Conservation (phyloP, 768 basidiomycete species). For the Pleurotus pulmonarius region DNA sequence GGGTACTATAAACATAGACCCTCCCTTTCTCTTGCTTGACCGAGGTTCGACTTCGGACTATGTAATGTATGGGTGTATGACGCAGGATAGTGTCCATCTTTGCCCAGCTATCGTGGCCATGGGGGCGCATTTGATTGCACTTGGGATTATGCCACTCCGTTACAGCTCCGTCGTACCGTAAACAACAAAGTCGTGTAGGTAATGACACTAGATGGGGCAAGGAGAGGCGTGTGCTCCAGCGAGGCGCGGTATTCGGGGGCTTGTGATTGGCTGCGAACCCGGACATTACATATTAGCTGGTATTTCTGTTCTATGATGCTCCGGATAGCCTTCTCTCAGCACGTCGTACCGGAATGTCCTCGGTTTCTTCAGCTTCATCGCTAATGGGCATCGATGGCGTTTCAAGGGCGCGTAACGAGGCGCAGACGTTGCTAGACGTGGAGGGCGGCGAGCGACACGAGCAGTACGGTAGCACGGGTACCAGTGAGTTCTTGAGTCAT, state of each 20-base stretch:
- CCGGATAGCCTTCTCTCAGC: neutral
- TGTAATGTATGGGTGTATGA: too few relatives aligned
- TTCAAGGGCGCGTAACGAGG: neutral
- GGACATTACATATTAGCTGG: neutral
- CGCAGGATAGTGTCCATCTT: too few relatives aligned
- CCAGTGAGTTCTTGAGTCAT: neutral
- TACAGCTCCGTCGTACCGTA: too few relatives aligned
- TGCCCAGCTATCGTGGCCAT: too few relatives aligned
- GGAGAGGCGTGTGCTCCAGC: neutral
- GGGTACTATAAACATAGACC: too few relatives aligned
- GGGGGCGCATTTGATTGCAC: too few relatives aligned
- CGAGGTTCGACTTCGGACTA: too few relatives aligned
- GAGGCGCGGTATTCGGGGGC: neutral
- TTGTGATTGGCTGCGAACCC: neutral
- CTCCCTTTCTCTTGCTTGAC: too few relatives aligned
- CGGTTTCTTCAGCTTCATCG: neutral
- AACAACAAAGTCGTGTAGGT: too few relatives aligned
- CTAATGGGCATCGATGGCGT: conserved; percentile 5
- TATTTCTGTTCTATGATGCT: conserved; percentile 5
- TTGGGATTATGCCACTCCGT: too few relatives aligned
- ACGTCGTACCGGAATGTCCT: conserved; percentile 2
- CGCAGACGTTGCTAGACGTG: neutral
- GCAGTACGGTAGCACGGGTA: neutral
- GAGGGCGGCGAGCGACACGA: neutral
- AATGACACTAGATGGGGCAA: too few relatives aligned